Percentiles rank a stretch among this genome's conserved stretches.
phyloP scores from a whole-genome alignment of 2,329 filamentous ascomycete genomes.

The Microsporum canis region DNA sequence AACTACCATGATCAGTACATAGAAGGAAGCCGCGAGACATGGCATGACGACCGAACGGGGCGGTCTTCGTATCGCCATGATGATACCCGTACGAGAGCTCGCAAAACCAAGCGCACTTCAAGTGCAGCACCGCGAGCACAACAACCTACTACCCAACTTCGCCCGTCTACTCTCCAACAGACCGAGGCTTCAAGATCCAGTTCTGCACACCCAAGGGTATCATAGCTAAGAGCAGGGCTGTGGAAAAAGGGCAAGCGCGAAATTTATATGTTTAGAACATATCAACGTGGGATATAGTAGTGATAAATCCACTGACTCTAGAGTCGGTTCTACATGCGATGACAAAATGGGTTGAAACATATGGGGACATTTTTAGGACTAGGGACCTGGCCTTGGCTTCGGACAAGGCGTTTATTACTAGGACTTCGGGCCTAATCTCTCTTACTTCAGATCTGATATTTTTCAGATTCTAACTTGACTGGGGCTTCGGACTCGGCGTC shows the following conservation, averaged over 20 bases:
- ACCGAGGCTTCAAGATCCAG: neutral
- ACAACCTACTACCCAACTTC: neutral
- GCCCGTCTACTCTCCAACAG: neutral
- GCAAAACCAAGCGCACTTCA: too few relatives aligned
- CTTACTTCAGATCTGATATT: too few relatives aligned
- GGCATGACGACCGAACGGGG: too few relatives aligned
- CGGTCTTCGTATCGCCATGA: too few relatives aligned
- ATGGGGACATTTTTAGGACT: too few relatives aligned
- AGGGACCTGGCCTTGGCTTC: too few relatives aligned
- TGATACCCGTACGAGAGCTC: too few relatives aligned
- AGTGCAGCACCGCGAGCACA: neutral
- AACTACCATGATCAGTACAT: too few relatives aligned
- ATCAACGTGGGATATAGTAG: neutral
- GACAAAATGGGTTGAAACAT: neutral
- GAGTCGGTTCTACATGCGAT: neutral
- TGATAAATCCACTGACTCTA: neutral
- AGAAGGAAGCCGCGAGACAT: too few relatives aligned
- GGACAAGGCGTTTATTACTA: too few relatives aligned
- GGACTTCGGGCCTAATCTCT: too few relatives aligned
- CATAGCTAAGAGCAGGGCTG: neutral
- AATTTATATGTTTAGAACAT: neutral
- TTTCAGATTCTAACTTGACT: neutral
- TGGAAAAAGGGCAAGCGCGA: neutral
- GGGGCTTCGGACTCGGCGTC: neutral
- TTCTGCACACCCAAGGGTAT: neutral